Evolutionary conservation across 768 basidiomycete species (phyloP).

Genomic region (Megacollybia marginata): DNA sequence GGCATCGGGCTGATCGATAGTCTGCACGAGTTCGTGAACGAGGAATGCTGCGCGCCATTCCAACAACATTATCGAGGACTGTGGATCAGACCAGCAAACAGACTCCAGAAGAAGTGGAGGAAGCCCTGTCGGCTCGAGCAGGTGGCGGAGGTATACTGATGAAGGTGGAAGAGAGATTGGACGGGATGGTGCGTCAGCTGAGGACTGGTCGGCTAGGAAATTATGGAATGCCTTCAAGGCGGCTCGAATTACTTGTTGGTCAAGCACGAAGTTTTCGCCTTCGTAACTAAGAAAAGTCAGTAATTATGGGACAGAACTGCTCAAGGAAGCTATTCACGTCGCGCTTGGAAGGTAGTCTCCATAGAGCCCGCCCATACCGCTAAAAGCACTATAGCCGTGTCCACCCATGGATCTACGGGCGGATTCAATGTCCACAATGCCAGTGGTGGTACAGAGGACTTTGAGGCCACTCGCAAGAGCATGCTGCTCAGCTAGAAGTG

Average conservation of each 20-base stretch:
- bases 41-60: conserved; percentile 61
- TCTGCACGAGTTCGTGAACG: conserved; percentile 37
- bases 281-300: conserved; percentile 32
- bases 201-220: conserved; percentile 13
- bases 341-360: conserved; percentile 58
- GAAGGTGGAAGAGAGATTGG: conserved; percentile 35
- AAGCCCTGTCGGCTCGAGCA: conserved; percentile 19
- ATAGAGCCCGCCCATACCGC: conserved; percentile 59
- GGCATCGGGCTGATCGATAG: conserved; percentile 37
- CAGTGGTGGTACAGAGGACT: conserved; percentile 43
- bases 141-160: conserved; percentile 47
- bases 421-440: conserved; percentile 52
- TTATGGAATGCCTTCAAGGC: conserved; percentile 52
- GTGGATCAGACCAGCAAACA: conserved; percentile 30
- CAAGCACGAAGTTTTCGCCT: conserved; percentile 75
- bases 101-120: conserved; percentile 13
- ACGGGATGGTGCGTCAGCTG: conserved; percentile 17
- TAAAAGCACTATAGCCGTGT: conserved; percentile 66
- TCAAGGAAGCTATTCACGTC: conserved; percentile 35
- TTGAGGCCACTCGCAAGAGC: conserved; percentile 66
- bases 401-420: conserved; percentile 70
- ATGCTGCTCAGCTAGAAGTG: conserved; percentile 65
- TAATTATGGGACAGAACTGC: conserved; percentile 21
- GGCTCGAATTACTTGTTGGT: conserved; percentile 66
- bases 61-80: conserved; percentile 38